Evolutionary conservation across 495 filamentous ascomycete genomes (phyloP).

Genomic region (Trichodelitschia bisporula): DNA sequence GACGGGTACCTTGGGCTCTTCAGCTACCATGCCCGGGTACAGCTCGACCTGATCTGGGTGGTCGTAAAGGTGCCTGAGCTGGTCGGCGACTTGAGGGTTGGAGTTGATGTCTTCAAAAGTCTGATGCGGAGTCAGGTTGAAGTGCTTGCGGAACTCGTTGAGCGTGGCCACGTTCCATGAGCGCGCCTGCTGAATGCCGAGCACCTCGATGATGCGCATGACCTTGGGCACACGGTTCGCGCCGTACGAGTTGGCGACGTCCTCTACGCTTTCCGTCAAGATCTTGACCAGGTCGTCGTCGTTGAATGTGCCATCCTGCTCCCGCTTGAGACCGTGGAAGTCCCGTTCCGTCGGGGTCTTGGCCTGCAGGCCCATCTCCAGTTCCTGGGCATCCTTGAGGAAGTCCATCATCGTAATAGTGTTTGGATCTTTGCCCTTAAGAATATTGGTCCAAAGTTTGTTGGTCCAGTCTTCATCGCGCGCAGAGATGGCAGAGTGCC

Average conservation of each 20-base stretch:
- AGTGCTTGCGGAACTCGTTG: slow-evolving; percentile 73
- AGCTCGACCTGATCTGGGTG: slow-evolving; percentile 59
- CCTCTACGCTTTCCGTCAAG: slow-evolving; percentile 26
- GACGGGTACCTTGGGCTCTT: slow-evolving; percentile 52
- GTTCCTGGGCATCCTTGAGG: slow-evolving; percentile 12
- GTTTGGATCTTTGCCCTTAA: slow-evolving; percentile 14
- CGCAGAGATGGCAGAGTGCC: slow-evolving; percentile 39
- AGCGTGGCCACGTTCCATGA: slow-evolving; percentile 62
- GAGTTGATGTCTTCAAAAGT: slow-evolving; percentile 72
- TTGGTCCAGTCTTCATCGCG: slow-evolving; percentile 43
- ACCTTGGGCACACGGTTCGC: slow-evolving; percentile 49
- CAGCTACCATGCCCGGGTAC: slow-evolving; percentile 61
- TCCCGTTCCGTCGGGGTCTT: slow-evolving; percentile 21
- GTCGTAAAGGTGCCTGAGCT: slow-evolving; percentile 53
- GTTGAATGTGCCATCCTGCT: slow-evolving; percentile 29
- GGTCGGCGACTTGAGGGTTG: slow-evolving; percentile 44
- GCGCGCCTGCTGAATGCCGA: slow-evolving; percentile 67
- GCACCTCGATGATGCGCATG: slow-evolving; percentile 52
- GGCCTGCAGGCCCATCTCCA: no score
- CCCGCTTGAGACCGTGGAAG: slow-evolving; percentile 31
- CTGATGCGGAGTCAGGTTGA: slow-evolving; percentile 45
- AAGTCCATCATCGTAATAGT: slow-evolving; percentile 6
- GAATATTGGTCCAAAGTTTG: slow-evolving; percentile 22
- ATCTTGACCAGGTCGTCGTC: slow-evolving; percentile 40
- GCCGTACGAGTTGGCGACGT: slow-evolving; percentile 30